Evolutionary conservation across 2,329 filamentous ascomycete species (phyloP), one percentile per base, ranked within the genome.

Genomic region (Coccinonectria pachysandricola): DNA sequence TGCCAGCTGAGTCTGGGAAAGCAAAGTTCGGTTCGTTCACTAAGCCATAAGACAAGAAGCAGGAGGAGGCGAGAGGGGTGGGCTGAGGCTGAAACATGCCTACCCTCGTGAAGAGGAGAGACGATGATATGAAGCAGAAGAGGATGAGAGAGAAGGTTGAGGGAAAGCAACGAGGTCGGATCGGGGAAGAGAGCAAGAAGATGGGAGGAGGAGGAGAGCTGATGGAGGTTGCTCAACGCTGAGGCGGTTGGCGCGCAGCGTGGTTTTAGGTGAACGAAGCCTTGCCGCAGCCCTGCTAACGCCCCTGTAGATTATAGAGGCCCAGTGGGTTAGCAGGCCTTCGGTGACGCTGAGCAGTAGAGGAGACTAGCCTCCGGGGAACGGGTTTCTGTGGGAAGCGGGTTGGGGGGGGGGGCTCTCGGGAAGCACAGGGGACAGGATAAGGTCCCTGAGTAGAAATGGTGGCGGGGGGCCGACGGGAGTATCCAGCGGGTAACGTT

Each of bases 31-130:
- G 49, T 42, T 34, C 45, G 24, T 34, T 25, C 31, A 31, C 51
- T 42, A 63, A 45, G 42, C 56, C 60, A 54, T 62, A 62, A 19
- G 53, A 42, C 32, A 37, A 36, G 39, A 54, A 56, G 41, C 50
- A 56, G 43, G 59, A 61, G 40, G 58, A 51, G 39, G 56, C 49
- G 37, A 60, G 67, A 29, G 65, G 59, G 28, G 62, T 64, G 28
- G 64, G 56, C 40, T 68, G 62, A 45, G 67, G 61, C 50, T 68
- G 62, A 55, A 68, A 72, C 67, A 71, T 72, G 51, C 54, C 60
- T 45, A 31, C 25, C n/a, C n/a, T n/a, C n/a, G n/a, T n/a, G n/a
- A 14, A 22, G 25, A 21, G 27, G 31, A 30, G 24, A 23, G 24
- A 21, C 35, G 17, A 27, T 24, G 25, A 30, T 28, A 26, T 19